Evolutionary conservation across 192 early-diverging fungal species (phyloP).

Genomic region (Coemansia sp.): DNA sequence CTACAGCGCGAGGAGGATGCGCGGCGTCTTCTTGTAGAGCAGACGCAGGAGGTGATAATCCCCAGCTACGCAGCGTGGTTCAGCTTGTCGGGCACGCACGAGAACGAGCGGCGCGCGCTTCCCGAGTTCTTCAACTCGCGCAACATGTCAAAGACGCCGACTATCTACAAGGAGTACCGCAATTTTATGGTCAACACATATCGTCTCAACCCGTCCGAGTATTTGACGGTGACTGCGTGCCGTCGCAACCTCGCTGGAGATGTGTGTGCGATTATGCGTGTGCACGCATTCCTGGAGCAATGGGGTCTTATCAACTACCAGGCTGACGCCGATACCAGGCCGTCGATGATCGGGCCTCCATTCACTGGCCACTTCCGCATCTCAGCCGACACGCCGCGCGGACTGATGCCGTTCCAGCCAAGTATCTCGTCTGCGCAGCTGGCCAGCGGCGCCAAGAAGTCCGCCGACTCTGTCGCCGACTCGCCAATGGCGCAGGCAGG

Average conservation of each 20-base stretch:
- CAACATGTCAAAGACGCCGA: conserved; percentile 91
- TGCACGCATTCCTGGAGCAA: conserved; percentile 98
- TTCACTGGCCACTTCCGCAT: conserved; percentile 97
- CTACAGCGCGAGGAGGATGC: conserved; percentile 66
- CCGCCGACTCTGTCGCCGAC: conserved; percentile 20
- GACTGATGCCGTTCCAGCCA: conserved; percentile 87
- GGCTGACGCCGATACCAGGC: conserved; percentile 90
- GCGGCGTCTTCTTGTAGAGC: conserved; percentile 64
- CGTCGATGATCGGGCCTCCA: conserved; percentile 89
- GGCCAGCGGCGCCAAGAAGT: conserved; percentile 13
- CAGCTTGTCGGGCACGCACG: conserved; percentile 72
- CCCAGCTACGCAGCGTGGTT: conserved; percentile 98
- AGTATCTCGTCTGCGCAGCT: conserved; percentile 33
- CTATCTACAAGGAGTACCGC: conserved; percentile 91
- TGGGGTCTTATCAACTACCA: conserved; percentile 99
- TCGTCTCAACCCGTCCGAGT: conserved; percentile 92
- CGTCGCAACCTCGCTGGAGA: conserved; percentile 95
- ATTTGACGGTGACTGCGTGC: conserved; percentile 97
- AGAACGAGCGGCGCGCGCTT: conserved; percentile 83
- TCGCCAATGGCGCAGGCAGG: neutral
- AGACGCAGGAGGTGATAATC: conserved; percentile 71
- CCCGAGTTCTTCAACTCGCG: conserved; percentile 96
- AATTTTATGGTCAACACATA: conserved; percentile 99
- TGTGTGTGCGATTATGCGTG: conserved; percentile 97
- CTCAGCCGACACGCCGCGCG: conserved; percentile 93